phyloP scores from a whole-genome alignment of 108 stramenopile species.

The Nitzschia sp. region DNA sequence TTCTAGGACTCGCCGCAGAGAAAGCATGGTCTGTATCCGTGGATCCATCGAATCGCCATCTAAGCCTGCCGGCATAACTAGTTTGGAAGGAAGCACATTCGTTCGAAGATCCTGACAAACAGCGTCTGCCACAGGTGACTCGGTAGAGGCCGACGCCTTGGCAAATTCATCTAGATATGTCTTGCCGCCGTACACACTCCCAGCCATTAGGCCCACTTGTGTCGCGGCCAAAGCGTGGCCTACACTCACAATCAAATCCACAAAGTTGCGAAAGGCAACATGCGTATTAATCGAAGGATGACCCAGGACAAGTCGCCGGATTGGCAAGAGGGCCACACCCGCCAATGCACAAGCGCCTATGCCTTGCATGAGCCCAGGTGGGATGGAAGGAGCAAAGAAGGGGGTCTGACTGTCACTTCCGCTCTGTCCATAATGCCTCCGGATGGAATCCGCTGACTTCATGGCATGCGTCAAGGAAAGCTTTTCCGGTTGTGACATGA shows the following conservation, averaged over 20 bases:
- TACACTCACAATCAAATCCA: constrained; percentile 33
- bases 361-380: constrained; percentile 33
- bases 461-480: constrained; percentile 31
- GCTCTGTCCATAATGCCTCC: constrained; percentile 11
- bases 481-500: not conserved
- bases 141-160: constrained; percentile 4
- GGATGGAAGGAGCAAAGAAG: not conserved
- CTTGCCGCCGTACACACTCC: constrained; percentile 24
- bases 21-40: not conserved
- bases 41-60: constrained; percentile 2
- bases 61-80: not conserved
- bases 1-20: not conserved
- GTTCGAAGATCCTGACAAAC: not conserved
- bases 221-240: constrained; percentile 21
- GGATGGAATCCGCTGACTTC: constrained; percentile 27
- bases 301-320: constrained; percentile 20
- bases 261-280: constrained; percentile 27
- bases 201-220: constrained; percentile 31
- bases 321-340: constrained; percentile 26
- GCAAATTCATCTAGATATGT: constrained; percentile 22
- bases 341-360: constrained; percentile 12
- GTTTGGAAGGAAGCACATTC: not conserved
- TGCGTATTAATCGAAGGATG: constrained; percentile 1
- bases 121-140: not conserved
- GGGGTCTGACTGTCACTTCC: not conserved